Evolutionary conservation across 495 filamentous ascomycete genomes (phyloP), one percentile per base, ranked within the genome.

Genomic region (Astrothelium macrocarpum): DNA sequence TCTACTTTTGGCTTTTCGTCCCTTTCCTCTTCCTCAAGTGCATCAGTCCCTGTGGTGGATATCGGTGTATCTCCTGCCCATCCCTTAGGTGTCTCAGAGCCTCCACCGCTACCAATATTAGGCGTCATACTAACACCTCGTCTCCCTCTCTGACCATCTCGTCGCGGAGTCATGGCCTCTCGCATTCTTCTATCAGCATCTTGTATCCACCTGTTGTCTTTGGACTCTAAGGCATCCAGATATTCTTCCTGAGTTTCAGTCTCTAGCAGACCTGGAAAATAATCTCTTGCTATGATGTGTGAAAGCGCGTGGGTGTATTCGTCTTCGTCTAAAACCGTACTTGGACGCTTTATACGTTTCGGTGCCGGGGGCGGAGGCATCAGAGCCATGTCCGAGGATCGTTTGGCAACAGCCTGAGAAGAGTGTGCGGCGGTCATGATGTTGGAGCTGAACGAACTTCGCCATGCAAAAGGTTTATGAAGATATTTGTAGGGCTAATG

Each of bases 201-300:
- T n/a, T 82, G 77, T 61, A 97, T 96, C 93, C 95, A 97, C 69
- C 82, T 83, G 60, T 80, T 76, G 73, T 98, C 87, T 39, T 86
- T 84, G 4, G 90, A 94, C 14, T 94, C 90, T 10, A 97, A 75
- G 0, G 94, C 94, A 69, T 95, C 87, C 29, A 98, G 78, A 70
- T 96, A 97, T 67, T 98, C 94, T 68, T 92, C 86, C 70, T 96
- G 91, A 2, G 85, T 84, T 65, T 96, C 84, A 32, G 84, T 85
- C 69, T 97, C 92, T 0, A 92, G 78, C 0, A 98, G 80, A 1
- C 92, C 94, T 0, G 94, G 94, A 73, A 97, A 98, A 80, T 94
- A 98, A 76, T 98, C 95, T 43, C 95, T 89, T 32, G 90, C 89
- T 61, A 97, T 96, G 68, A 98, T 97, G 59, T 96, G 87, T 1